Evolutionary conservation across 306 rosid genomes (phyloP).

Genomic region (Corylus heterophylla): DNA sequence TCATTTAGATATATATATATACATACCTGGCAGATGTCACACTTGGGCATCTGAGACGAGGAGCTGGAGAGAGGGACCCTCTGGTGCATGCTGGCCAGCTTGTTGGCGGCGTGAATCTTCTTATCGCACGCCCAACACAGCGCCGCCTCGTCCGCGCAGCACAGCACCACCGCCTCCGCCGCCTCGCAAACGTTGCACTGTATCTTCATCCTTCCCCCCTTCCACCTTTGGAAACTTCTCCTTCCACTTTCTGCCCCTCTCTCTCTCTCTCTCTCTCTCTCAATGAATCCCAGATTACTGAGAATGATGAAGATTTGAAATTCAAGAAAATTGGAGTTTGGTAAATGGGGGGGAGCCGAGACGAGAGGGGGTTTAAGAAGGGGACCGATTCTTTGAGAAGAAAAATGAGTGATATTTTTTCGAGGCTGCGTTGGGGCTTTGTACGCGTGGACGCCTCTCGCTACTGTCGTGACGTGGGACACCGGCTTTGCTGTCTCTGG

Average conservation of each 20-base stretch:
- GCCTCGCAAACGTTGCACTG: constrained; percentile 94
- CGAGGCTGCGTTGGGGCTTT: constrained; percentile 31
- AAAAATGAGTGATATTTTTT: constrained; percentile 47
- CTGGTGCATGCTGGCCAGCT: constrained; percentile 92
- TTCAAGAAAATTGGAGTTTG: background rate
- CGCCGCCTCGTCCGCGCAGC: constrained; percentile 98
- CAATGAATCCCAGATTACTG: background rate
- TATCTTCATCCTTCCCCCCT: constrained; percentile 67
- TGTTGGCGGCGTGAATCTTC: constrained; percentile 92
- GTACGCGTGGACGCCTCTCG: constrained; percentile 53
- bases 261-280: background rate
- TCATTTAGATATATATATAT: background rate
- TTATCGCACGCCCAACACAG: constrained; percentile 88
- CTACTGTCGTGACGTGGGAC: constrained; percentile 63
- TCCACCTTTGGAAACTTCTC: constrained; percentile 16
- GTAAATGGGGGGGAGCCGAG: constrained; percentile 7
- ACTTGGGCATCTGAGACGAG: constrained; percentile 80
- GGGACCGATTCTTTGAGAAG: background rate
- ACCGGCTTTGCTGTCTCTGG: constrained; percentile 45
- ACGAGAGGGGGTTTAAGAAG: constrained; percentile 48
- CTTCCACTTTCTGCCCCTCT: constrained; percentile 3
- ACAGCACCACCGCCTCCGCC: constrained; percentile 84
- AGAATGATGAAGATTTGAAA: background rate
- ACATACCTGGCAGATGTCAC: constrained; percentile 90
- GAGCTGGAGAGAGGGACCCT: constrained; percentile 70